Conservation (phyloP, 2,329 filamentous ascomycete genomes). For the Cladophialophora psammophila region DNA sequence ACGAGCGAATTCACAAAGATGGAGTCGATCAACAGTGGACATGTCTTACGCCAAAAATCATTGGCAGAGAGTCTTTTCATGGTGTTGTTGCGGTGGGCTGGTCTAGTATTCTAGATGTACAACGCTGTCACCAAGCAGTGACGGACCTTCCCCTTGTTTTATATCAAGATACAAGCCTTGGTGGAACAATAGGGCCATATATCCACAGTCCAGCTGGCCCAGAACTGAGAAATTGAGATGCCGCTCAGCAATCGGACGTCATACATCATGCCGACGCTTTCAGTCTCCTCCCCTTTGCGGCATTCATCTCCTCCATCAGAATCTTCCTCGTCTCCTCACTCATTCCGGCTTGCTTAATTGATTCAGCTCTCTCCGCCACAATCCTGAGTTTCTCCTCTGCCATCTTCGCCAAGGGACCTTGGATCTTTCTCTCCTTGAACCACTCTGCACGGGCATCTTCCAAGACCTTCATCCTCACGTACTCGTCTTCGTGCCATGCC, state of each 20-base stretch:
- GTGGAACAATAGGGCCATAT: background rate
- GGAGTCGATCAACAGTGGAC: background rate
- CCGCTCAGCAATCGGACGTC: background rate
- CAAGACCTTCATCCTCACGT: conserved; percentile 38
- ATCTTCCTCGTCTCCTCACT: conserved; percentile 19
- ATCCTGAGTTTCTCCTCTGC: conserved; percentile 20
- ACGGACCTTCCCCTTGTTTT: background rate
- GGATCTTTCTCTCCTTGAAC: conserved; percentile 34
- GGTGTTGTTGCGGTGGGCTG: background rate
- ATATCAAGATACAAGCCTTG: background rate
- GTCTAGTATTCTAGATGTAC: conserved; percentile 5
- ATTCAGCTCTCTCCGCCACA: conserved; percentile 19
- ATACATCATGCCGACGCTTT: background rate
- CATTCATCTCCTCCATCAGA: conserved; percentile 15
- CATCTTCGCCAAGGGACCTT: conserved; percentile 26
- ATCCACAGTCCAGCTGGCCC: background rate
- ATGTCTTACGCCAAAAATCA: background rate
- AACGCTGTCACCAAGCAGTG: background rate
- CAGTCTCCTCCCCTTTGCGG: conserved; percentile 7
- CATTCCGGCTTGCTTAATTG: conserved; percentile 22
- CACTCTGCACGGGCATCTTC: conserved; percentile 39
- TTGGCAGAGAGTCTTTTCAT: background rate
- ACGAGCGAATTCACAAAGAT: background rate
- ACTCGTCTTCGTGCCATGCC: conserved; percentile 36
- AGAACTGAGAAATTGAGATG: background rate